phyloP scores from a whole-genome alignment of 805 yeast species.

The Sungouiozyma ichnusensis region DNA sequence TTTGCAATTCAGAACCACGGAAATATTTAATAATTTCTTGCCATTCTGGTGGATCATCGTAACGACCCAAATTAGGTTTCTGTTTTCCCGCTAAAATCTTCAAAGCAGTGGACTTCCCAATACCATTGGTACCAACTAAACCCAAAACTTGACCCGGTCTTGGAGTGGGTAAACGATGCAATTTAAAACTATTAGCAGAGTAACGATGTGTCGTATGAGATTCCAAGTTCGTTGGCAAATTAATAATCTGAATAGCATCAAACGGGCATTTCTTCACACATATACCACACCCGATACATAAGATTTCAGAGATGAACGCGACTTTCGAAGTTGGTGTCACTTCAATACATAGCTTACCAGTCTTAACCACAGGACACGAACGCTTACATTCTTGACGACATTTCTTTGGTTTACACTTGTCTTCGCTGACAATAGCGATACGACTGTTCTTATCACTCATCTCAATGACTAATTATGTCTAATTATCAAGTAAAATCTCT shows the following conservation, averaged over 20 bases:
- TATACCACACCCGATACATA: constrained; percentile 99
- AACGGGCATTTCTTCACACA: constrained; percentile 98
- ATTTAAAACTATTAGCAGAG: constrained; percentile 93
- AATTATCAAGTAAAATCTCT: background rate
- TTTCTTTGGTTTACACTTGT: constrained; percentile 95
- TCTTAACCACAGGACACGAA: constrained; percentile 94
- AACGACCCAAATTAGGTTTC: constrained; percentile 91
- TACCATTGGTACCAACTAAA: constrained; percentile 97
- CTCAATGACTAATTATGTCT: background rate
- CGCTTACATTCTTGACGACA: constrained; percentile 98
- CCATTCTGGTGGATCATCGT: constrained; percentile 97
- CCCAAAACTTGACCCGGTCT: constrained; percentile 99
- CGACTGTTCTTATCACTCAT: constrained; percentile 48
- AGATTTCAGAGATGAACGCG: constrained; percentile 85
- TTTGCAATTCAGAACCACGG: constrained; percentile 96
- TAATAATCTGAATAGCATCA: constrained; percentile 92
- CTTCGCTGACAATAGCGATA: constrained; percentile 91
- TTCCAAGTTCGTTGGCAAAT: constrained; percentile 91
- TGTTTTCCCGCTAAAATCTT: constrained; percentile 96
- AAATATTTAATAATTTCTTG: constrained; percentile 80
- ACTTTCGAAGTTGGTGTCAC: constrained; percentile 84
- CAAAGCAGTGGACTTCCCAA: constrained; percentile 94
- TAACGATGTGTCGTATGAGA: constrained; percentile 91
- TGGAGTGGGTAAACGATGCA: constrained; percentile 95
- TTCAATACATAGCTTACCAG: constrained; percentile 96